Evolutionary conservation across 1,284 basidiomycete species (phyloP), one percentile per base, ranked within the genome.

Genomic region (Cryptococcus sp.): DNA sequence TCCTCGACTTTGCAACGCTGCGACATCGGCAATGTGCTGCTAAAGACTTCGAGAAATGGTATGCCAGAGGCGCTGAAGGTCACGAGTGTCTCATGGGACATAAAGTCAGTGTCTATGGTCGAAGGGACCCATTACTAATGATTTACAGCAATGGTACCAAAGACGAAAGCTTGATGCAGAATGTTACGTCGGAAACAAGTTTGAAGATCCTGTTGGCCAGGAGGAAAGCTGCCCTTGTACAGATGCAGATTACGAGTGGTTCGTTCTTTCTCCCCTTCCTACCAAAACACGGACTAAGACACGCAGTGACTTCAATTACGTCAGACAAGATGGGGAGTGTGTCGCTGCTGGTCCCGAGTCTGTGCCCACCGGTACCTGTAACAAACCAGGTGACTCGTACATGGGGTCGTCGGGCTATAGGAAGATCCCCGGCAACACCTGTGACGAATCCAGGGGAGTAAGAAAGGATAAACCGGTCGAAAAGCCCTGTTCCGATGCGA

Each of bases 181-280:
- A 61, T 98, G 95, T 68, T 94, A 90, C 62, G 86, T 98, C n/a
- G 90, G 88, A 5, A 82, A 94, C 62, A 92, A 97, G 76, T 97
- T 89, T 77, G 79, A 81, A 36, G 92, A 95, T 67, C 91, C 91
- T 0, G 83, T 87, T 5, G 85, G 83, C 34, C 84, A 88, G 58
- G 89, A 92, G 60, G 90, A 95, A 51, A 79, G 83, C 51, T 98
- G 95, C 73, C 73, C 82, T 4, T 98, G 95, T 72, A 83, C 83
- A 1, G 88, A 90, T 59, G 84, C 85, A 23, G 95, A 98, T 73
- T 98, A 86, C 70, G 96, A 98, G 74, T 98, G 92, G 89, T 92
- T 62, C 34, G 85, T 4, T 5, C 6, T 30, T 11, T 4, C 11
- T 13, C 7, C 15, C n/a, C 10, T 36, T 2, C 30, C 15, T 46